Base-by-base conservation (phyloP, 2,329 filamentous ascomycete species). In the Aspergillus ruber region DNA sequence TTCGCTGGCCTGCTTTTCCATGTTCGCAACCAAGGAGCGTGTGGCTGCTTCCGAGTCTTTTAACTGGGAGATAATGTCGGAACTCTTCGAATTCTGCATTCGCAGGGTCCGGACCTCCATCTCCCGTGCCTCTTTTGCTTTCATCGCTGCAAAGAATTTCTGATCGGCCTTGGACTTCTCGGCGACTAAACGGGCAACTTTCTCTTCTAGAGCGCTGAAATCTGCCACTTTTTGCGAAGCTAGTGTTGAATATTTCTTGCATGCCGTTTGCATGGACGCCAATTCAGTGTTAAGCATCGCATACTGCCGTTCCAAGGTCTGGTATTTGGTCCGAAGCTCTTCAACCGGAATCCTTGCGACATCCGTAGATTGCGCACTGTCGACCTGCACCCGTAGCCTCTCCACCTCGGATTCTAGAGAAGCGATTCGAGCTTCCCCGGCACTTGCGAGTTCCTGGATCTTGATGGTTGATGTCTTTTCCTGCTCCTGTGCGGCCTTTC, bases 121-220 rank as follows among this genome's bases (percentile, higher is more conserved):
- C 49, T 90, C 85, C 44, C 89, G 80, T 40, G 86, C 84, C 61
- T 97, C 91, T 62, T 91, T 94, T 57, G 90, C 86, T 65, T 95
- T 96, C 77, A 95, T 90, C 7, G 90, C 89, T 1, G 88, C 88
- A 67, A 97, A 97, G 65, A 95, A 98, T 69, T 97, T 97, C 63
- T 97, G 91, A 62, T 98, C 93, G 1, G 91, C 91, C 69, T 96
- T 97, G 55, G 85, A 84, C 73, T 98, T 98, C 69, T 98, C 90
- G 0, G 89, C 88, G 36, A 81, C 82, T 17, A 94, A 73, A 20
- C 86, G 76, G 15, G 81, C 73, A 33, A 91, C 75, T 52, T 85
- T 86, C 48, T 95, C 90, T 70, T 97, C 90, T 62, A 89, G 74
- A 3, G 79, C 76, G 5, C 77, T 74, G 45, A 87, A 82, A 52